Evolutionary conservation across 805 yeast species (phyloP).

Genomic region (Cyberlindnera euphorbiiphila): DNA sequence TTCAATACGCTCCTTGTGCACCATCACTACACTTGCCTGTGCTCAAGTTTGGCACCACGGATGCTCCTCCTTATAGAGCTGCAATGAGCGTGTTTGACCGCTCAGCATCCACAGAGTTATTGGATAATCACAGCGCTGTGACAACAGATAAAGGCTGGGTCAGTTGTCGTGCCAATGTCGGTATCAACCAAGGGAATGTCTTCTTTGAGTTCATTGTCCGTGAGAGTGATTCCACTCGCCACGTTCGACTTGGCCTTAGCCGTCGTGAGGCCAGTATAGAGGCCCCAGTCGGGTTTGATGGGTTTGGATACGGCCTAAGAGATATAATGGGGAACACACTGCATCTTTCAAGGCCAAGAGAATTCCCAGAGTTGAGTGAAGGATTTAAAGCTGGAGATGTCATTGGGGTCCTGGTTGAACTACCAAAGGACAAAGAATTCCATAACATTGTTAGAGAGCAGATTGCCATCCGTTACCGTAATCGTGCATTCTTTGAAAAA

Average conservation of each 20-base stretch:
- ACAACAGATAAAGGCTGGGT: conserved; percentile 76
- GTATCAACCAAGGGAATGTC: conserved; percentile 73
- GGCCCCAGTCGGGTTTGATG: conserved; percentile 95
- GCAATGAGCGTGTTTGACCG: conserved; percentile 66
- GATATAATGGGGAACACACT: conserved; percentile 74
- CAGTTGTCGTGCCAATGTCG: conserved; percentile 67
- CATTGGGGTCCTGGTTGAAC: conserved; percentile 68
- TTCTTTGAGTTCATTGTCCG: conserved; percentile 73
- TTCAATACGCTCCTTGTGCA: conserved; percentile 73
- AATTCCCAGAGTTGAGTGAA: conserved; percentile 41
- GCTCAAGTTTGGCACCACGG: conserved; percentile 65
- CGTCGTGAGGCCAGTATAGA: conserved; percentile 86
- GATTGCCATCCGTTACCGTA: conserved; percentile 79
- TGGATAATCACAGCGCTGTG: conserved; percentile 38
- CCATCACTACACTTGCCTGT: conserved; percentile 60
- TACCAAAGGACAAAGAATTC: conserved; percentile 50
- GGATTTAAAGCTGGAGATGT: conserved; percentile 75
- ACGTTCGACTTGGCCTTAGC: conserved; percentile 80
- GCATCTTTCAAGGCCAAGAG: conserved; percentile 66
- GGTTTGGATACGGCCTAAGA: conserved; percentile 87
- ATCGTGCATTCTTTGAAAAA: conserved; percentile 76
- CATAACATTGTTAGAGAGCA: conserved; percentile 70
- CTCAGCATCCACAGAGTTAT: conserved; percentile 50
- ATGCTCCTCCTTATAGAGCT: conserved; percentile 60
- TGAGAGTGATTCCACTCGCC: conserved; percentile 35